Base-by-base conservation (phyloP, 768 basidiomycete genomes). In the Mycena latifolia region DNA sequence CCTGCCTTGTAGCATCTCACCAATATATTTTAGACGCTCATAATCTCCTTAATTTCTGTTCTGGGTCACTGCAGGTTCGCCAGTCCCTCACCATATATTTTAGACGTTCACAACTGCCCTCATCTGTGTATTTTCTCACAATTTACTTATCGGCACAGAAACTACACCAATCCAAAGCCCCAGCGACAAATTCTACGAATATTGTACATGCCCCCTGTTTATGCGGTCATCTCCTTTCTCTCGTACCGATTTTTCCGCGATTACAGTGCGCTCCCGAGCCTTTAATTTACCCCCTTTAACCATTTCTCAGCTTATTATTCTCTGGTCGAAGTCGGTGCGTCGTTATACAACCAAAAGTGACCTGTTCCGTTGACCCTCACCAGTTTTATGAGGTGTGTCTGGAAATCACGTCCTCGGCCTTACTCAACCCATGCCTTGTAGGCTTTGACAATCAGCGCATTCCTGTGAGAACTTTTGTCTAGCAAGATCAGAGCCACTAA, bases 101-200 rank as follows among this genome's bases (percentile, higher is more conserved):
- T n/a, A n/a, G n/a, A n/a, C n/a, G n/a, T n/a, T n/a, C n/a, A n/a
- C n/a, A n/a, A n/a, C n/a, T n/a, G n/a, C n/a, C n/a, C n/a, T n/a
- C n/a, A n/a, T n/a, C n/a, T n/a, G n/a, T n/a, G n/a, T n/a, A n/a
- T n/a, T n/a, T n/a, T n/a, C n/a, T n/a, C n/a, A n/a, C n/a, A n/a
- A n/a, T n/a, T n/a, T n/a, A n/a, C n/a, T n/a, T 33, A 33, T 33
- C 5, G 6, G 31, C 11, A 11, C 31, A 94, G 92, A 67, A 89
- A 88, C 73, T 94, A 94, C 71, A 89, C 83, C 43, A 89, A 88
- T 50, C 91, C 82, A 9, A 76, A 78, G 43, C 89, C 95, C 74
- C 93, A 95, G 75, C 89, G 92, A 56, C 93, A 95, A 78, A 87
- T 94, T 63, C 71, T 94, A n/a, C 88, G 93, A 63, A 88, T 95